phyloP scores from a whole-genome alignment of 2,329 filamentous ascomycete species.

The Fusarium mangiferae region DNA sequence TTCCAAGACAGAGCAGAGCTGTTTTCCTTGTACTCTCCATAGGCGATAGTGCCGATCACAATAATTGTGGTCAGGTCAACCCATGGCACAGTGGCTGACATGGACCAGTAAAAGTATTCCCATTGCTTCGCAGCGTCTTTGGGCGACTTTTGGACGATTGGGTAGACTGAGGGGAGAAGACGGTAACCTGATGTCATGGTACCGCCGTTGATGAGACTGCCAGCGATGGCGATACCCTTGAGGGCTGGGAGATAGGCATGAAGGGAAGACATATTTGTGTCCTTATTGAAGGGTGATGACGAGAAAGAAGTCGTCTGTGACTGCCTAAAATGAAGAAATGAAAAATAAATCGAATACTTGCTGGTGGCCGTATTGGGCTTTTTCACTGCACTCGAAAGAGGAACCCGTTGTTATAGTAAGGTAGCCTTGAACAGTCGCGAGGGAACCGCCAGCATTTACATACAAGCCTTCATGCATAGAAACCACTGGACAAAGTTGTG shows the following conservation, averaged over 20 bases:
- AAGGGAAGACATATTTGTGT: neutral
- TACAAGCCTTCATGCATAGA: neutral
- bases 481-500: neutral
- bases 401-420: neutral
- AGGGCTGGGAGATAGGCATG: constrained; percentile 12
- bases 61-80: constrained; percentile 28
- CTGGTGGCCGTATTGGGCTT: rapidly evolving
- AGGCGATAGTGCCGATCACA: constrained; percentile 19
- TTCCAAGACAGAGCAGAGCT: neutral
- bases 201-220: constrained; percentile 32
- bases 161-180: constrained; percentile 28
- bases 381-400: neutral
- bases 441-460: neutral
- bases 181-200: constrained; percentile 35
- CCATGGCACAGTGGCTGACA: constrained; percentile 29
- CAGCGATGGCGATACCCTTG: constrained; percentile 27
- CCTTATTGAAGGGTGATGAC: no score
- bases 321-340: no score
- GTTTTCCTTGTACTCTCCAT: neutral
- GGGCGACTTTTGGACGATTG: constrained; percentile 17
- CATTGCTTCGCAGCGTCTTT: constrained; percentile 31
- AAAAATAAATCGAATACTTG: no score
- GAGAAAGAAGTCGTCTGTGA: neutral
- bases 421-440: rapidly evolving
- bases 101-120: constrained; percentile 33